Evolutionary conservation across 2,329 filamentous ascomycete genomes (phyloP).

Genomic region (Monilinia fructicola): DNA sequence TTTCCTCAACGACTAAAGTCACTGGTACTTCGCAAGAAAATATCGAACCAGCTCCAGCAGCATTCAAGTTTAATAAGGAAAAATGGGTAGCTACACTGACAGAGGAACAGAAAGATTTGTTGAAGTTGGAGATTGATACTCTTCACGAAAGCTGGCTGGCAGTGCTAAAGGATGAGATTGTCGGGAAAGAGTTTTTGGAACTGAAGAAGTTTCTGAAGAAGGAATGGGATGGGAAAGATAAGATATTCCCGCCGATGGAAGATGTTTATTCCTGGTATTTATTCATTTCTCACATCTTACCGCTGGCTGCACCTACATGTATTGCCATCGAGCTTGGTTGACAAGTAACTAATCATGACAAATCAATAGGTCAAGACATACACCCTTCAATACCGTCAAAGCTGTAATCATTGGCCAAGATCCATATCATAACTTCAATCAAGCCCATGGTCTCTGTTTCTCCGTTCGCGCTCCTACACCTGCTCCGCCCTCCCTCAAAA

Average conservation of each 20-base stretch:
- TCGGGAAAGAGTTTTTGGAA: conserved; percentile 75
- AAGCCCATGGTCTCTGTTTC: conserved; percentile 95
- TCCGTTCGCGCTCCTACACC: conserved; percentile 86
- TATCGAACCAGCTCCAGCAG: conserved; percentile 28
- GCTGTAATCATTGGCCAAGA: conserved; percentile 94
- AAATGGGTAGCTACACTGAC: conserved; percentile 83
- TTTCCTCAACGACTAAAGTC: conserved; percentile 41
- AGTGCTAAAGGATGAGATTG: conserved; percentile 82
- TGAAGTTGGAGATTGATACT: conserved; percentile 89
- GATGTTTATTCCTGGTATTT: conserved; percentile 92
- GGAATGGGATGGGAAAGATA: conserved; percentile 71
- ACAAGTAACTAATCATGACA: conserved; percentile 29
- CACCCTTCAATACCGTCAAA: conserved; percentile 84
- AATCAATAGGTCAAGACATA: conserved; percentile 80
- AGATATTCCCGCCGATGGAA: conserved; percentile 80
- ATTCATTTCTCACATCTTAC: conserved; percentile 17
- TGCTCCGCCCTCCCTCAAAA: conserved; percentile 84
- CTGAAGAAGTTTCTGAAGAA: conserved; percentile 83
- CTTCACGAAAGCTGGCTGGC: conserved; percentile 89
- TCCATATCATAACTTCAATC: conserved; percentile 92
- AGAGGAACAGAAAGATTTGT: conserved; percentile 75
- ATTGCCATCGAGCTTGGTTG: background rate
- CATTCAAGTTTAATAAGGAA: conserved; percentile 74
- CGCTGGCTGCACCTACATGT: background rate
- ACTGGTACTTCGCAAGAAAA: conserved; percentile 40